Evolutionary conservation across 225 moss, liverwort and hornwort species (phyloP), one percentile per base, ranked within the genome.

Genomic region (Antitrichia curtipendula): DNA sequence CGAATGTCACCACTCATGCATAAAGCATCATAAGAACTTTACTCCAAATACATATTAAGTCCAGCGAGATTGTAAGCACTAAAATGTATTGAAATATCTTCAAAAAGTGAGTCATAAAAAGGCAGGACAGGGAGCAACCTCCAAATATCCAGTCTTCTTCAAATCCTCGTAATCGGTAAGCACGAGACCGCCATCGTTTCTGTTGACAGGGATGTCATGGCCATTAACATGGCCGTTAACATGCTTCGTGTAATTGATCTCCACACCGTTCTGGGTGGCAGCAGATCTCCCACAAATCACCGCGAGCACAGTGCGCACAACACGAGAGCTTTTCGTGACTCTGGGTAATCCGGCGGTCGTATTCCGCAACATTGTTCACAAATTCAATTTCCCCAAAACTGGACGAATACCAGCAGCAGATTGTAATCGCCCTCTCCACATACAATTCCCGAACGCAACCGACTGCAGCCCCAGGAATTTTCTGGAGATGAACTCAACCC

Each of bases 321-420:
- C 40, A 78, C 87, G 87, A 88, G 89, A 87, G 75, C 86, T 81
- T 36, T 87, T 92, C 24, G 89, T 79, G 60, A 87, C 87, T 82
- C 91, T 88, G n/a, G 91, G 88, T n/a, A 92, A 90, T 56, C 94
- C 94, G 40, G 90, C 92, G 84, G 89, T 85, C n/a, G 89, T 90
- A 75, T 90, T 92, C 66, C 94, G 90, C 89, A 90, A 89, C 94
- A 94, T 94, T n/a, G 78, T 92, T 59, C 82, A 65, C 59, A 61
- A 78, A 40, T 82, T 87, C 52, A 41, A 53, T 70, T 81, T 66
- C 25, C 31, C 56, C 40, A 4, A 70, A 83, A 83, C 16, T 52
- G 60, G 70, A 75, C 13, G 16, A 12, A 73, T 28, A 79, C 41
- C 52, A 75, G 66, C 62, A 53, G 58, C 63, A 75, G 86, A 47